Percentiles rank a stretch among this genome's conserved stretches.
phyloP scores from a whole-genome alignment of 2,329 filamentous ascomycete genomes.

The Ophiocordyceps camponoti-saundersi region DNA sequence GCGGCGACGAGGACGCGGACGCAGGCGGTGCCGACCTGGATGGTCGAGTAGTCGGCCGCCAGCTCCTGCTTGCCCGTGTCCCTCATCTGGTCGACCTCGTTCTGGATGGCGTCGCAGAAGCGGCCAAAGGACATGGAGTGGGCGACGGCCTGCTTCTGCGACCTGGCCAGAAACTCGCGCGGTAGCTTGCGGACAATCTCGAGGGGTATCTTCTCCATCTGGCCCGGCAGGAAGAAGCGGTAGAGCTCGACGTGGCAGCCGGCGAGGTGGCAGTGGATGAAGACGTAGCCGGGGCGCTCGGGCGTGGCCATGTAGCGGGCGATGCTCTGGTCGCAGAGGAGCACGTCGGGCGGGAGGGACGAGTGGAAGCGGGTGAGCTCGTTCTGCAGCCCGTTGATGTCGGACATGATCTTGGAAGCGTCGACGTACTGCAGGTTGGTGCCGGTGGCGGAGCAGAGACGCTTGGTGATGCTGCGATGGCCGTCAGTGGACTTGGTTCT shows the following conservation, averaged over 20 bases:
- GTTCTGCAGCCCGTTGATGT: conserved; percentile 18
- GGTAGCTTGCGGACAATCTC: conserved; percentile 18
- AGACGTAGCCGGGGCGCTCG: conserved; percentile 17
- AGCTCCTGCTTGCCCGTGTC: conserved; percentile 9
- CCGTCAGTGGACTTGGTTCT: background rate
- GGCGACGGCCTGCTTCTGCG: conserved; percentile 20
- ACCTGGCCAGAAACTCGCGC: conserved; percentile 16
- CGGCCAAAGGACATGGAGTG: conserved; percentile 19
- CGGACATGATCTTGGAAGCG: conserved; percentile 19
- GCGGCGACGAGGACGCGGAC: conserved; percentile 18
- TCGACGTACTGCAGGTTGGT: conserved; percentile 10
- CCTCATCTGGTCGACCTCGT: conserved; percentile 10
- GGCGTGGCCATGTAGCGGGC: conserved; percentile 12
- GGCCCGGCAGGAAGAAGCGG: conserved; percentile 18
- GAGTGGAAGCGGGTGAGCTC: conserved; percentile 19
- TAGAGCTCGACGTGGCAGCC: conserved; percentile 21
- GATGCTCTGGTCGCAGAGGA: conserved; percentile 17
- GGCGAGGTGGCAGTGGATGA: conserved; percentile 18
- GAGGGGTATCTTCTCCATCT: conserved; percentile 13
- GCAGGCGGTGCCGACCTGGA: conserved; percentile 14
- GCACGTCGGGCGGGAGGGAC: conserved; percentile 15
- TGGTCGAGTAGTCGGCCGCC: conserved; percentile 13
- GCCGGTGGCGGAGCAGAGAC: conserved; percentile 7
- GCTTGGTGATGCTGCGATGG: conserved; percentile 9
- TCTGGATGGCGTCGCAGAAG: conserved; percentile 17